Evolutionary conservation across 2,329 filamentous ascomycete genomes (phyloP).

Genomic region (Fusarium sp.): DNA sequence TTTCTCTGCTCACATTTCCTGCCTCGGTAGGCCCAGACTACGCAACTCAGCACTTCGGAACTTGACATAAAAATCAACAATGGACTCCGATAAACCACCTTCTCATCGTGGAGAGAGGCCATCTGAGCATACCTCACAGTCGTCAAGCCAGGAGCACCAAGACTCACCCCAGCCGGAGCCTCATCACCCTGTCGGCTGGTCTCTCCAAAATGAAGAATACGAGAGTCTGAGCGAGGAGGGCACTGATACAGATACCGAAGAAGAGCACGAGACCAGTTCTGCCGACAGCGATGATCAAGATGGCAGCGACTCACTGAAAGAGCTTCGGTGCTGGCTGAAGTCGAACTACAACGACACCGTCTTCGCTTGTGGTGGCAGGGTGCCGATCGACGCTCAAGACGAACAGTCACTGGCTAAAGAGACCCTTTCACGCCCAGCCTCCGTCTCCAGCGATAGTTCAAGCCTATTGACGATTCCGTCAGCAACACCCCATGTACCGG

Average conservation of each 20-base stretch:
- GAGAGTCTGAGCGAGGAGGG: not conserved
- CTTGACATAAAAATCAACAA: too few species aligned
- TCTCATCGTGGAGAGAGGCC: too few species aligned
- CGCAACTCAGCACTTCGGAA: too few species aligned
- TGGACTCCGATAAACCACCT: too few species aligned
- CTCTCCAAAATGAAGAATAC: not conserved
- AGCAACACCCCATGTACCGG: not conserved
- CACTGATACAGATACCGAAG: not conserved
- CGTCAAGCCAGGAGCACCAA: too few species aligned
- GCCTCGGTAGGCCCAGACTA: too few species aligned
- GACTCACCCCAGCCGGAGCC: too few species aligned
- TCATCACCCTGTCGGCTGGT: not conserved
- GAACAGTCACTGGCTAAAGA: not conserved
- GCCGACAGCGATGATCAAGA: not conserved
- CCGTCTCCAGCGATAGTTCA: not conserved
- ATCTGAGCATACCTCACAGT: too few species aligned
- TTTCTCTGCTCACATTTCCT: too few species aligned
- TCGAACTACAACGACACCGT: not conserved
- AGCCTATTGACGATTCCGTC: not conserved
- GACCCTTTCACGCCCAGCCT: not conserved
- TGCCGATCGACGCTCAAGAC: not conserved
- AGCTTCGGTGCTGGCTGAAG: not conserved
- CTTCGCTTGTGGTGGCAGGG: slow-evolving; percentile 1
- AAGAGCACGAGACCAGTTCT: not conserved
- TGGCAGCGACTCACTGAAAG: not conserved